Percentiles rank a stretch among this genome's conserved stretches.
phyloP scores from a whole-genome alignment of 495 filamentous ascomycete species.

The Parmelia sp. region DNA sequence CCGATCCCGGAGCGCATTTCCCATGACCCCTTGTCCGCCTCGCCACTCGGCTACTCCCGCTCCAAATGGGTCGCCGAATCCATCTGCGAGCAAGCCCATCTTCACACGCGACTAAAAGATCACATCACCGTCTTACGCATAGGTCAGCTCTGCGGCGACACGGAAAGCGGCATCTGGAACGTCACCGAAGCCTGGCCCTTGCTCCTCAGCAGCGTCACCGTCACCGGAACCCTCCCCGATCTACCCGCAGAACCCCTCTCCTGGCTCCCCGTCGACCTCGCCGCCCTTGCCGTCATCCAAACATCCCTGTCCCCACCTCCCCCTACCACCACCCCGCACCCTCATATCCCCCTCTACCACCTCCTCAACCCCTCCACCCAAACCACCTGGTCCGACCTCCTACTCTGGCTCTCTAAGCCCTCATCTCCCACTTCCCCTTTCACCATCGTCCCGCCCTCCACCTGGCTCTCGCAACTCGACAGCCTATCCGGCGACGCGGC shows the following conservation, averaged over 20 bases:
- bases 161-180: constrained; percentile 53
- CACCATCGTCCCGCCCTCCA: constrained; percentile 31
- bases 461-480: constrained; percentile 42
- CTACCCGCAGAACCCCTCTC: constrained; percentile 42
- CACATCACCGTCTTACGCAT: constrained; percentile 44
- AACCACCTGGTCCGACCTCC: constrained; percentile 42
- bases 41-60: constrained; percentile 52
- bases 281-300: constrained; percentile 44
- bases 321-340: too few species aligned
- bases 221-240: constrained; percentile 46
- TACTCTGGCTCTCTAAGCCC: constrained; percentile 37
- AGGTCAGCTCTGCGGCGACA: constrained; percentile 55
- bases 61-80: constrained; percentile 60
- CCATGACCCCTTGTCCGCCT: constrained; percentile 41
- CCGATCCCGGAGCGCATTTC: constrained; percentile 46
- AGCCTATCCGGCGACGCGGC: constrained; percentile 22
- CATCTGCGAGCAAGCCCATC: constrained; percentile 35
- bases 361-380: constrained; percentile 40
- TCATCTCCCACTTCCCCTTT: constrained; percentile 28
- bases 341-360: constrained; percentile 39
- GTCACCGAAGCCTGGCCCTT: constrained; percentile 57
- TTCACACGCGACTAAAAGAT: constrained; percentile 22
- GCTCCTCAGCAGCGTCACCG: constrained; percentile 44
- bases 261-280: constrained; percentile 55
- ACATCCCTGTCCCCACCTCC: constrained; percentile 22